Base-by-base conservation (phyloP, 768 basidiomycete genomes). In the Candolleomyces eurysporus region DNA sequence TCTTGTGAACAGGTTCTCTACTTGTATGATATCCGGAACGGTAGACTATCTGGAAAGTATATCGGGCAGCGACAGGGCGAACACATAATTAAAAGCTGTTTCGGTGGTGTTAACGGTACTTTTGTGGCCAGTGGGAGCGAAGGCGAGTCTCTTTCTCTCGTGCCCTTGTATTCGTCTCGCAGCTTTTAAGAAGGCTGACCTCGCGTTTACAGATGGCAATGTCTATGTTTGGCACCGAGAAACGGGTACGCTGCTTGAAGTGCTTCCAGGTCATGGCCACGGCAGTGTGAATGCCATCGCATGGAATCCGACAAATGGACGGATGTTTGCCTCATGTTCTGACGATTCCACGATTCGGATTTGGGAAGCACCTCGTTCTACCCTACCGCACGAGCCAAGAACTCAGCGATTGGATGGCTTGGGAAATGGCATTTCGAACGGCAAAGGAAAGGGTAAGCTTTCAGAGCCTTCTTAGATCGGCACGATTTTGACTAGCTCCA, bases 201-300 rank as follows among this genome's bases (percentile, higher is more conserved):
- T 58, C 59, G 42, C 61, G 22, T 59, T 60, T 58, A 57, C 71
- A 98, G 97, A 99, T 75, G 86, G 89, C 48, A 91, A 91, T 64
- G 89, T 98, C 49, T 97, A 98, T 76, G 85, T 98, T 40, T 99
- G 96, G 96, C 92, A 98, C 72, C 86, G 91, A 50, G 90, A 93
- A 67, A 89, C 90, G 10, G 91, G 90, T 2, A 78, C 82, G 3
- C 80, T 96, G 48, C 80, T 98, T n/a, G 94, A 97, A 72, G 82
- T 88, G n/a, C 82, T 99, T 3, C 72, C 84, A 3, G 97, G 97
- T 0, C 96, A 98, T 67, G 88, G 86, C n/a, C 78, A 78, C 60
- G 95, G 94, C 45, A 91, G 90, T 63, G 96, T 99, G 63, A 99
- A 98, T 72, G 89, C 91, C 14, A 96, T 98, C 16, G 90, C 95